phyloP scores from a whole-genome alignment of 1,284 basidiomycete genomes.

The Xerocomus minutiporus region DNA sequence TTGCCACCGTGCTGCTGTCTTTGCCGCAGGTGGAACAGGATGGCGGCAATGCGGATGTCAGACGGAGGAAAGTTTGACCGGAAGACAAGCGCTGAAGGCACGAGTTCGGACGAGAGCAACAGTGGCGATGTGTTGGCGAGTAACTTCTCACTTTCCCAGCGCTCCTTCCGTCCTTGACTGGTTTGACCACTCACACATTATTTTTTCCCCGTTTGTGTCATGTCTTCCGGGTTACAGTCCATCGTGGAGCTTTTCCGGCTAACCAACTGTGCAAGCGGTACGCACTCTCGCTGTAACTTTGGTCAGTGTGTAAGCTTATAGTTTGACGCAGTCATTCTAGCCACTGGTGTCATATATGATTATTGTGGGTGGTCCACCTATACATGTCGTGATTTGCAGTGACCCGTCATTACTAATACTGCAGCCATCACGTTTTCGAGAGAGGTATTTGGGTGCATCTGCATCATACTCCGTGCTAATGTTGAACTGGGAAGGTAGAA shows the following conservation, averaged over 20 bases:
- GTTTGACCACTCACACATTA: background rate
- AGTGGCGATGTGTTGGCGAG: too few relatives aligned
- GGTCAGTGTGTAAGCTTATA: background rate
- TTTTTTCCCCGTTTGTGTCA: background rate
- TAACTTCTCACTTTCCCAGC: too few relatives aligned
- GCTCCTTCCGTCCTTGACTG: too few relatives aligned
- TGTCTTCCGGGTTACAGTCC: constrained; percentile 1
- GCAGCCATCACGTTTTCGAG: constrained; percentile 10
- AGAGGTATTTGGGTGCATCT: background rate
- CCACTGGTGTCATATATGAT: constrained; percentile 8
- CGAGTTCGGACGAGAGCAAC: too few relatives aligned
- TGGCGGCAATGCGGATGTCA: too few relatives aligned
- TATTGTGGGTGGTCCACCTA: constrained; percentile 9
- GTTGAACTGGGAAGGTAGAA: constrained; percentile 1
- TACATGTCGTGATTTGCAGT: background rate
- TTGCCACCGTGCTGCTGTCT: too few relatives aligned
- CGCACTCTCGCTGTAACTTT: background rate
- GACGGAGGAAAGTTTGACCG: too few relatives aligned
- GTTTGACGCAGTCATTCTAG: background rate
- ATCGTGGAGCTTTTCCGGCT: background rate
- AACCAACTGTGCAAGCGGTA: background rate
- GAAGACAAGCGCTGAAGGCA: too few relatives aligned
- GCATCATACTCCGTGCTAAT: background rate
- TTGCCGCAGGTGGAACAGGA: too few relatives aligned
- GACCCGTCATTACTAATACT: too few relatives aligned